Percentiles rank a stretch among this genome's conserved stretches.
Evolutionary conservation across 2,329 filamentous ascomycete genomes (phyloP).

Genomic region (Colletotrichum orbiculare): DNA sequence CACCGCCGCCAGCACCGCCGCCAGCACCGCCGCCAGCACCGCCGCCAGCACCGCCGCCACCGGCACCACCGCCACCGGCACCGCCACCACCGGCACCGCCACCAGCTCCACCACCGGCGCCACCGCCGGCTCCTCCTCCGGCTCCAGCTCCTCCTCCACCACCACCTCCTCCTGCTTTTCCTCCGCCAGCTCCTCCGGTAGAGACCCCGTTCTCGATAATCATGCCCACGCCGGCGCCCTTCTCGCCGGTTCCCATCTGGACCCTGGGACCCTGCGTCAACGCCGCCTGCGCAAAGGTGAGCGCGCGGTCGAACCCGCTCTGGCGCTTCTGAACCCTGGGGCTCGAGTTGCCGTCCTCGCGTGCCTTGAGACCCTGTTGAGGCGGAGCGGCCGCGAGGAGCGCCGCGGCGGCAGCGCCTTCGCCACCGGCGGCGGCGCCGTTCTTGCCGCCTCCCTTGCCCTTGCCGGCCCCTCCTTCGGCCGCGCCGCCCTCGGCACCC

Average conservation of each 20-base stretch:
- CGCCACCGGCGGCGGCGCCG: conserved; percentile 19
- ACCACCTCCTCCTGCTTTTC: too few species aligned
- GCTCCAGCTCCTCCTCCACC: too few species aligned
- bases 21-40: neutral
- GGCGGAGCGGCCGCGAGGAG: neutral
- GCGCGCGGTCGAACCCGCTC: conserved; percentile 52
- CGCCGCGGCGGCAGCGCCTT: conserved; percentile 20
- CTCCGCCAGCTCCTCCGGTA: neutral
- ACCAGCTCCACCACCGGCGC: neutral
- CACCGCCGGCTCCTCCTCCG: neutral
- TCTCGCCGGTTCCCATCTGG: conserved; percentile 53
- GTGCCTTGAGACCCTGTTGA: neutral
- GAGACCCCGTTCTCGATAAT: conserved; percentile 47
- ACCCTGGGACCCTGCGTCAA: conserved; percentile 52
- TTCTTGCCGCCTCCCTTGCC: conserved; percentile 13
- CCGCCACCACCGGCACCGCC: neutral
- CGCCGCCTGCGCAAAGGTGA: conserved; percentile 52
- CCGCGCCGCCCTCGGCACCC: conserved; percentile 38
- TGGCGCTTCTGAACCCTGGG: conserved; percentile 49
- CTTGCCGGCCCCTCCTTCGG: conserved; percentile 19
- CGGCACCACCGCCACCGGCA: conserved; percentile 15
- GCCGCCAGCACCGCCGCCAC: neutral
- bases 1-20: neutral
- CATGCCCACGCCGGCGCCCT: conserved; percentile 53
- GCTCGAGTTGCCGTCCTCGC: neutral